Base-by-base conservation (phyloP, 192 early-diverging fungal species). In the Piromyces sp. region DNA sequence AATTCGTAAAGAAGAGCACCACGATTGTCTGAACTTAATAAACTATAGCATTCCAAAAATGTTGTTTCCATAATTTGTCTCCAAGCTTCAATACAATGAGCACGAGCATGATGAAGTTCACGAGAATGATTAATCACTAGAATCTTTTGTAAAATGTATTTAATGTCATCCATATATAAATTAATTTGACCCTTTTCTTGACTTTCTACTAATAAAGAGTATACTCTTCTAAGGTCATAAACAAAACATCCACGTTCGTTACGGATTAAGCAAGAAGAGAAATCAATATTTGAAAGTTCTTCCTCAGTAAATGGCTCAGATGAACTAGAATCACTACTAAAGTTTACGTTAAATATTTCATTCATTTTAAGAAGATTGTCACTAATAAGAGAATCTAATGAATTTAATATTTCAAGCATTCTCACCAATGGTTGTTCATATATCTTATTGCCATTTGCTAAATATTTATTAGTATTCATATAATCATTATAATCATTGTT, bases 51-150 rank as follows among this genome's bases (percentile, higher is more conserved):
- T 26, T 90, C 87, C 33, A 87, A 87, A 79, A 97, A 33, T 1
- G 92, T 89, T 19, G 95, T 88, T 79, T 95, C 91, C 11, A 95
- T 88, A 29, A 97, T 85, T 80, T 95, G 90, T 82, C 91, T 88
- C 97, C 97, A 99, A 1, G 93, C 91, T 51, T 91, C 87, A 80
- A 95, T 87, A 29, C 90, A 91, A 79, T 93, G 92, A 42, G 87
- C 85, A 26, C 92, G 88, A 16, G 94, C 92, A 82, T 89, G 86
- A 78, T 88, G 87, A 80, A 95, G 85, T 87, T 95, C 92, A 28
- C 90, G 88, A 26, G 86, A 84, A 79, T 91, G 89, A 82, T 97
- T 98, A n/a, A 87, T 85, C 29, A 92, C 92, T 81, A 94, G 89
- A 79, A 93, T 88, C 68, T 89, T 85, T 30, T 90, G 84, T 68